Evolutionary conservation across 139 green algal genomes (phyloP), one percentile per base, ranked within the genome.

Genomic region (Mychonastes homosphaera): DNA sequence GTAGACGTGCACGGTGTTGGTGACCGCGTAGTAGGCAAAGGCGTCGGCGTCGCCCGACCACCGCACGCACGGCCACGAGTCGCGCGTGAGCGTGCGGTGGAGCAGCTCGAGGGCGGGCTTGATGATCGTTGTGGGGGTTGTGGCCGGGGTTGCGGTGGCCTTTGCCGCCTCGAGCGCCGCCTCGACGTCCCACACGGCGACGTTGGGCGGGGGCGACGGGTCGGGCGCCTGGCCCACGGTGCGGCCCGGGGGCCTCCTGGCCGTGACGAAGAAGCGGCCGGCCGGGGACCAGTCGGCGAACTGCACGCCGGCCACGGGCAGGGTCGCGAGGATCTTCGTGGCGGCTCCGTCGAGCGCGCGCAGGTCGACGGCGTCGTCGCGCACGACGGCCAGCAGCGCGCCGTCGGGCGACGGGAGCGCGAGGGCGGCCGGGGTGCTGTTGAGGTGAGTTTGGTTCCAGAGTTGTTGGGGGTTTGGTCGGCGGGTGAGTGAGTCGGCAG

Each of bases 1-100:
- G 74, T 91, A 95, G 6, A 89, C 65, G 32, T 96, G 86, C 40
- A 96, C 64, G 12, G 87, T 90, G 67, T 92, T 94, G 36, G 72
- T 87, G 7, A 95, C 84, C 43, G 64, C 56, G 44, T 94, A 73
- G 21, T 76, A 70, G 0, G 75, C 67, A n/a, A 47, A 5, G 7
- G 74, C 30, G 1, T 6, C 24, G 43, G 95, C 90, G 33, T 94
- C 85, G 16, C 53, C 24, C 12, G 49, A 63, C 65, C 90, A 93
- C 52, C 92, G 58, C 48, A 65, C 36, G 36, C 57, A 34, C n/a
- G 58, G 58, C 58, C 58, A 65, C 10, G 35, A n/a, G 26, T 65
- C 58, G 35, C 58, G 57, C 28, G 30, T 52, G 1, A 65, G 35
- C 6, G 27, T 52, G 35, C 58, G 57, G 9, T 40, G 29, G 29